Conservation (phyloP, 495 filamentous ascomycete species). For the Aspergillus sclerotiicarbonarius region DNA sequence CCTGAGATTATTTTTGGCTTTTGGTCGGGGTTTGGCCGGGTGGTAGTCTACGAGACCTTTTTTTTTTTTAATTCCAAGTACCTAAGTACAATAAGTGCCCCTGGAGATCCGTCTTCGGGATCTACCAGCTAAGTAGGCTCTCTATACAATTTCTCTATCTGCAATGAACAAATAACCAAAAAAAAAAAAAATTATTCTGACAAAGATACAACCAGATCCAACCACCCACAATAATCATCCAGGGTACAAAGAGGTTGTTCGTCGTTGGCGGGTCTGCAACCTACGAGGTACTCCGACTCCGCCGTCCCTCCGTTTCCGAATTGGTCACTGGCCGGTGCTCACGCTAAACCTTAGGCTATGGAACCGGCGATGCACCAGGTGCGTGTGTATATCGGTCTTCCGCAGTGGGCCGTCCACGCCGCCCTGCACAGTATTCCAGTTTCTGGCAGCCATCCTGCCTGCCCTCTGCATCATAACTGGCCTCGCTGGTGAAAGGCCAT, state of each 20-base stretch:
- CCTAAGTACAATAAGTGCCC: too few species aligned
- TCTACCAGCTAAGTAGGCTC: too few species aligned
- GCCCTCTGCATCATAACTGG: constrained; percentile 7
- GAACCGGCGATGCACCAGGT: constrained; percentile 15
- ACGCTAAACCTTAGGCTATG: constrained; percentile 16
- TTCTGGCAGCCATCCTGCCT: neutral
- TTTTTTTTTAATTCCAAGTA: too few species aligned
- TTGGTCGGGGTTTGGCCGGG: too few species aligned
- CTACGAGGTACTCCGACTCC: neutral
- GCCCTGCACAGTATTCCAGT: neutral
- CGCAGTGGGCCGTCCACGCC: constrained; percentile 8
- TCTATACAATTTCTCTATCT: too few species aligned
- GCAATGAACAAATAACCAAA: too few species aligned
- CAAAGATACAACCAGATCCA: too few species aligned
- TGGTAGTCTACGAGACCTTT: too few species aligned
- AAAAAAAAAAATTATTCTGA: too few species aligned
- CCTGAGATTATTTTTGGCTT: too few species aligned
- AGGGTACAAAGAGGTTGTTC: neutral
- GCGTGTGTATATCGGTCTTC: constrained; percentile 18
- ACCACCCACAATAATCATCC: too few species aligned
- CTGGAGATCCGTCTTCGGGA: too few species aligned
- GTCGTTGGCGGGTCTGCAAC: neutral
- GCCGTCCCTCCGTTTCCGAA: constrained; percentile 1
- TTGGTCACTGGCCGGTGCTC: constrained; percentile 16
- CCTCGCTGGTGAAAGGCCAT: constrained; percentile 23